Base-by-base conservation (phyloP, 1,139 yeast genomes). In the Nakaseomyces nivariensis region DNA sequence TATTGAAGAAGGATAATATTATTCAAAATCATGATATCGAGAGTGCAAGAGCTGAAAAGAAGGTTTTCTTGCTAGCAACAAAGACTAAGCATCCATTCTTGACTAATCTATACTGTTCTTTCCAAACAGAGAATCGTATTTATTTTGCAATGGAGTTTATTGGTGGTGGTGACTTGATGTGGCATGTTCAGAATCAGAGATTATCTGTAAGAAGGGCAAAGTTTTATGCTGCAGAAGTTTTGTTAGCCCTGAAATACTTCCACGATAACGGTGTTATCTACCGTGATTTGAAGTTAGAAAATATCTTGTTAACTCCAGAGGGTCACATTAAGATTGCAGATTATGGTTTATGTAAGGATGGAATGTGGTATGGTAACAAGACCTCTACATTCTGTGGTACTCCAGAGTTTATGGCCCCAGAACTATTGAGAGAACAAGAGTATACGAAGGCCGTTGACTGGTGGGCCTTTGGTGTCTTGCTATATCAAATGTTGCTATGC, bases 341-440 rank as follows among this genome's bases (percentile, higher is more conserved):
- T 69, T 92, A 89, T 63, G 99, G 99, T 49, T 76, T 92, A 58
- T 92, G 98, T 75, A 92, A 92, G 67, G 97, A 89, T 61, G 85
- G 85, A 50, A 92, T 92, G 97, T 85, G 94, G 85, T 76, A 75
- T 62, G 88, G 88, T n/a, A 79, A 77, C 57, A 87, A 92, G 31
- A 94, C 98, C 0, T 86, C 92, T 9, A 92, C 99, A 0, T 92
- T 92, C 71, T 94, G 98, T 72, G 99, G 99, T 61, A 92, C 99
- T 1, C 98, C 99, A 0, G 98, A 92, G 67, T 88, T 92, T 61
- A 92, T 92, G 96, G 99, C 98, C 1, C 99, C 99, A 0, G 99
- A 92, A 69, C 90, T 92, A 59, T 76, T 94, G 62, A 82, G 87
- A 51, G 97, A 94, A 50, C 95, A 89, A 67, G 85, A 83, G 54